A percentile compares a stretch with the other conserved stretches of the same genome.
Conservation (phyloP, 2,329 filamentous ascomycete species). For the Diaporthe sp. region DNA sequence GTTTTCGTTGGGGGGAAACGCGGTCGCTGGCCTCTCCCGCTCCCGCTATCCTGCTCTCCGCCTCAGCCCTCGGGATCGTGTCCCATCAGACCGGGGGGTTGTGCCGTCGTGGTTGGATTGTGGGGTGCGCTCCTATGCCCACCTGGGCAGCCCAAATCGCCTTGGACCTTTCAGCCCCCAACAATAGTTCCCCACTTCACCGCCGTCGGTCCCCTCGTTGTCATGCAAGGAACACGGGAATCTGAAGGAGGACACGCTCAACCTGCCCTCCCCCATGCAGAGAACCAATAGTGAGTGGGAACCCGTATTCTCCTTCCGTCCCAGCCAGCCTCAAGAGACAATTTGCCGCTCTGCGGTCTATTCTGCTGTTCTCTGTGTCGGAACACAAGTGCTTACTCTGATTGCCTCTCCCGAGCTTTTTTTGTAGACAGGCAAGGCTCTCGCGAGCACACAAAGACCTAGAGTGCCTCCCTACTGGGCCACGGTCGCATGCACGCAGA, state of each 20-base stretch:
- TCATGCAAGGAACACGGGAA: constrained; percentile 31
- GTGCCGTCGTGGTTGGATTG: constrained; percentile 11
- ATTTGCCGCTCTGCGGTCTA: background rate
- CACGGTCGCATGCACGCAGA: background rate
- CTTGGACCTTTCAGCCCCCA: constrained; percentile 21
- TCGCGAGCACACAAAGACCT: background rate
- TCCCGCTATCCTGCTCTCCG: background rate
- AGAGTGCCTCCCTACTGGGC: background rate
- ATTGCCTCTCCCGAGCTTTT: background rate
- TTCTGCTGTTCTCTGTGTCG: background rate
- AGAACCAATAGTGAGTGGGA: constrained; percentile 27
- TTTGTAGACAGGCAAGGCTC: background rate
- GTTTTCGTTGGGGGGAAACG: constrained; percentile 1
- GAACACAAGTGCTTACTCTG: background rate
- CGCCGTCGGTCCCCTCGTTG: constrained; percentile 23
- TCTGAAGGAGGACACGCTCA: constrained; percentile 1
- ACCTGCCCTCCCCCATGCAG: background rate
- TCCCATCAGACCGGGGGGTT: constrained; percentile 2
- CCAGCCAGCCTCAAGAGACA: constrained; percentile 24
- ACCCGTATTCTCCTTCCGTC: constrained; percentile 22
- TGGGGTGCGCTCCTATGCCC: constrained; percentile 15
- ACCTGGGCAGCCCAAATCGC: background rate
- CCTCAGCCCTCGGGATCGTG: constrained; percentile 19
- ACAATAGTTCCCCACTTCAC: constrained; percentile 29
- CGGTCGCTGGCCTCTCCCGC: background rate